Conservation (phyloP, 306 rosid species). For the Hylodesmum podocarpum region DNA sequence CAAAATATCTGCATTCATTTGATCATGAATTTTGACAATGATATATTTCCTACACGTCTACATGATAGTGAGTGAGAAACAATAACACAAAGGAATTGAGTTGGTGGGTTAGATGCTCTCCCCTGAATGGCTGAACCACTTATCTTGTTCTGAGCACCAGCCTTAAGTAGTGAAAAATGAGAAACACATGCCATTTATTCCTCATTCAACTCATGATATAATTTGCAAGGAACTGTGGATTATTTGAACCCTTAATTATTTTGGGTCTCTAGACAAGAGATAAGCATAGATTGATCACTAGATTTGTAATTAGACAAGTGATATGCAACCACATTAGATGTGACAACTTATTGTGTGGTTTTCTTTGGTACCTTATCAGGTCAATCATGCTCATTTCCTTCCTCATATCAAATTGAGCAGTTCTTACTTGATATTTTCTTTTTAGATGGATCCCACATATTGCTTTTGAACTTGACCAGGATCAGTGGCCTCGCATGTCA, state of each 20-base stretch:
- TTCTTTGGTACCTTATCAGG: background rate
- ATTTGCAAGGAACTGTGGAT: background rate
- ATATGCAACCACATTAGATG: background rate
- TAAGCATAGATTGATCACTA: background rate
- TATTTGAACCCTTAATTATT: background rate
- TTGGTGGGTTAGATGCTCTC: background rate
- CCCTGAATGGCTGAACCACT: too few relatives aligned
- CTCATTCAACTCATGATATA: constrained; percentile 11
- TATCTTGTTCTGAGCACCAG: too few relatives aligned
- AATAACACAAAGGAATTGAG: background rate
- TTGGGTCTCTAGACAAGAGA: background rate
- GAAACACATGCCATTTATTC: constrained; percentile 16
- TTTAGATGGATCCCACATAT: constrained; percentile 4
- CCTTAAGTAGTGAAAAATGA: constrained; percentile 14
- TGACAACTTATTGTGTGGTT: background rate
- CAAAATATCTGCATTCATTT: background rate
- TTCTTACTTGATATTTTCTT: background rate
- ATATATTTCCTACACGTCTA: background rate
- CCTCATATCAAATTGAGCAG: background rate
- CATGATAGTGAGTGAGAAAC: background rate
- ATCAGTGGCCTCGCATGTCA: constrained; percentile 9
- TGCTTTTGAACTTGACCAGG: background rate
- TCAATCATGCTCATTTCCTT: constrained; percentile 1
- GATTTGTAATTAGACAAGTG: background rate
- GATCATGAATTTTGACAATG: background rate